Conservation (phyloP, 352 stramenopile genomes). For the Phytophthora capsici region DNA sequence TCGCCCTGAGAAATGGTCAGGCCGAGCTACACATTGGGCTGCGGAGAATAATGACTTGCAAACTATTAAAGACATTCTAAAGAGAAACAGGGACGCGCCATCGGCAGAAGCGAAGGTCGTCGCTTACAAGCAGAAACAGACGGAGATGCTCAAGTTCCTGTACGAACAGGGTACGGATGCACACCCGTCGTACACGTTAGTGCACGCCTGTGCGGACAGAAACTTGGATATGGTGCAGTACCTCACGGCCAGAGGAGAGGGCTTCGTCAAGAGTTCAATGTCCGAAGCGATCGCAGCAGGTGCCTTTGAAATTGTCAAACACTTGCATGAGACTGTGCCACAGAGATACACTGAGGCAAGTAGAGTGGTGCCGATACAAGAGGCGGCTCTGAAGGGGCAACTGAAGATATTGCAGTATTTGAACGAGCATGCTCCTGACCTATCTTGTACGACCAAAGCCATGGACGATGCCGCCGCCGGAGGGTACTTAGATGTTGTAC, state of each 20-base stretch:
- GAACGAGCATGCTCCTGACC: conserved; percentile 29
- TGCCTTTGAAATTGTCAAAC: conserved; percentile 54
- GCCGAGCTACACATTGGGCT: conserved; percentile 42
- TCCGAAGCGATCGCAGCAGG: conserved; percentile 50
- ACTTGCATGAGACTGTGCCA: conserved; percentile 49
- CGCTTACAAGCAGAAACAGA: conserved; percentile 47
- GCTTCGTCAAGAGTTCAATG: conserved; percentile 67
- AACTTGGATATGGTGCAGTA: conserved; percentile 65
- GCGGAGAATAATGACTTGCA: conserved; percentile 44
- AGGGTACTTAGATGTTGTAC: conserved; percentile 34
- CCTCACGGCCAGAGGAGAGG: conserved; percentile 44
- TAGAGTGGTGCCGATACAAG: conserved; percentile 50
- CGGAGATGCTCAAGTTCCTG: conserved; percentile 57
- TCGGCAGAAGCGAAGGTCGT: conserved; percentile 54
- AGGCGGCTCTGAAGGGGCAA: conserved; percentile 39
- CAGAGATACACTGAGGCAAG: conserved; percentile 54
- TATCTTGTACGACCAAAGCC: conserved; percentile 30
- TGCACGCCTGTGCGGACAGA: conserved; percentile 40
- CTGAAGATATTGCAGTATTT: conserved; percentile 46
- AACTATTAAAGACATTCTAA: conserved; percentile 41
- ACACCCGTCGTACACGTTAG: conserved; percentile 52
- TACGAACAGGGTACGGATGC: conserved; percentile 56
- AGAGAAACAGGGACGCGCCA: conserved; percentile 35
- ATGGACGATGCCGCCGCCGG: conserved; percentile 42
- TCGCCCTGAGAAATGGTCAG: conserved; percentile 51